Conservation (phyloP, 2,329 filamentous ascomycete species). For the Aspergillus luchuensis region DNA sequence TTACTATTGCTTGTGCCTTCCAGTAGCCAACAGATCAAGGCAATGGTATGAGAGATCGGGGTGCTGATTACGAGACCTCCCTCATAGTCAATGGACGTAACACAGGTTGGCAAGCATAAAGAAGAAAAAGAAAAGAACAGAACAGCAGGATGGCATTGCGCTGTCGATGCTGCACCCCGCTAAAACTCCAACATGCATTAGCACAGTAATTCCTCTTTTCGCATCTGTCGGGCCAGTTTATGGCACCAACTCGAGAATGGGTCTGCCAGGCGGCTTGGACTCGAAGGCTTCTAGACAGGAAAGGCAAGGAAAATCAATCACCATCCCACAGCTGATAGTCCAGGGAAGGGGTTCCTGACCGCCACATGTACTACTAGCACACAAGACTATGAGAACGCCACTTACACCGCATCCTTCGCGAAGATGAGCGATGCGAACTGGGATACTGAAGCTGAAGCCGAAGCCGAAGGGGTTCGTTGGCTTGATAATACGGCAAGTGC, state of each 20-base stretch:
- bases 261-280: not conserved
- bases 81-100: not conserved
- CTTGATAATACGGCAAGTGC: not conserved
- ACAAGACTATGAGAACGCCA: slow-evolving; percentile 17
- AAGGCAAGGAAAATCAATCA: not conserved
- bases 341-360: slow-evolving; percentile 6
- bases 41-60: too few species aligned
- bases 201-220: not conserved
- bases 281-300: not conserved
- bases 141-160: slow-evolving; percentile 3
- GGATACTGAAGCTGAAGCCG: not conserved
- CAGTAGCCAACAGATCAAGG: too few species aligned
- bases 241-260: not conserved
- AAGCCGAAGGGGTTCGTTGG: not conserved
- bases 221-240: slow-evolving; percentile 4
- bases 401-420: slow-evolving; percentile 18
- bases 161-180: slow-evolving; percentile 5
- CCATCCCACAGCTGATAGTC: not conserved
- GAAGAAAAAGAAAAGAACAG: not conserved
- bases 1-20: too few species aligned
- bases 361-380: slow-evolving; percentile 9
- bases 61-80: not conserved
- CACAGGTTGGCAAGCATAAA: not conserved
- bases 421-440: not conserved
- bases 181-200: slow-evolving; percentile 10